phyloP scores from a whole-genome alignment of 2,329 filamentous ascomycete species.

The Chaetomiaceae sp. region DNA sequence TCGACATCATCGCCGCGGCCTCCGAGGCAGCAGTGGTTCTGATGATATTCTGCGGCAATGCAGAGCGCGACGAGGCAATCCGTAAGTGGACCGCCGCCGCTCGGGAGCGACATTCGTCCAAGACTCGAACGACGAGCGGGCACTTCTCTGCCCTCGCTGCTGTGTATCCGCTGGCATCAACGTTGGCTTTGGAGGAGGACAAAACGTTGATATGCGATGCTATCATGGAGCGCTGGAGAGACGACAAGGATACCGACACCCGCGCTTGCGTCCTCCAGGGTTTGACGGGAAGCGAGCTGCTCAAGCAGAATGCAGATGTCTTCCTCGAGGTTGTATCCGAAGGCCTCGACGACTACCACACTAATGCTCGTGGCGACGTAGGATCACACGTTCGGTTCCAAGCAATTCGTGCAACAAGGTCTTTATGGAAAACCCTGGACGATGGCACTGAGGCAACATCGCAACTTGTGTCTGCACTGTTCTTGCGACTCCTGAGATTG shows the following conservation, averaged over 20 bases:
- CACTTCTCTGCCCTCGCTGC: slow-evolving; percentile 49
- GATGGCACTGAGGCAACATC: background rate
- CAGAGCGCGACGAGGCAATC: slow-evolving; percentile 36
- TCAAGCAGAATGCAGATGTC: slow-evolving; percentile 34
- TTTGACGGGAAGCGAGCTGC: slow-evolving; percentile 41
- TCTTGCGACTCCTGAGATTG: slow-evolving; percentile 56
- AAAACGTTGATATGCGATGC: slow-evolving; percentile 37
- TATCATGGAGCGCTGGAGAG: slow-evolving; percentile 47
- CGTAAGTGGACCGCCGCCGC: slow-evolving; percentile 43
- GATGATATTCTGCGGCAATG: slow-evolving; percentile 37
- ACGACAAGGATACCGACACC: slow-evolving; percentile 45
- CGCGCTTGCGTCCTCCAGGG: slow-evolving; percentile 51
- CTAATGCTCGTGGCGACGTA: slow-evolving; percentile 80
- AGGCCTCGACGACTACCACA: slow-evolving; percentile 82
- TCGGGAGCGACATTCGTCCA: slow-evolving; percentile 27
- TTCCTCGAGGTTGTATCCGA: slow-evolving; percentile 45
- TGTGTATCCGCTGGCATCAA: slow-evolving; percentile 38
- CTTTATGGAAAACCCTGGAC: slow-evolving; percentile 44
- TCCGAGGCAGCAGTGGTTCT: slow-evolving; percentile 47
- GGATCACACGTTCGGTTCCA: slow-evolving; percentile 80
- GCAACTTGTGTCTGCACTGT: slow-evolving; percentile 33
- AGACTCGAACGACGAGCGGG: slow-evolving; percentile 40
- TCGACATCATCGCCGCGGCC: slow-evolving; percentile 42
- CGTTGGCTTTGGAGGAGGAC: slow-evolving; percentile 14
- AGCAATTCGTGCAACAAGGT: slow-evolving; percentile 69